Evolutionary conservation across 768 basidiomycete genomes (phyloP), one percentile per base, ranked within the genome.

Genomic region (Panaeolus cyanescens): DNA sequence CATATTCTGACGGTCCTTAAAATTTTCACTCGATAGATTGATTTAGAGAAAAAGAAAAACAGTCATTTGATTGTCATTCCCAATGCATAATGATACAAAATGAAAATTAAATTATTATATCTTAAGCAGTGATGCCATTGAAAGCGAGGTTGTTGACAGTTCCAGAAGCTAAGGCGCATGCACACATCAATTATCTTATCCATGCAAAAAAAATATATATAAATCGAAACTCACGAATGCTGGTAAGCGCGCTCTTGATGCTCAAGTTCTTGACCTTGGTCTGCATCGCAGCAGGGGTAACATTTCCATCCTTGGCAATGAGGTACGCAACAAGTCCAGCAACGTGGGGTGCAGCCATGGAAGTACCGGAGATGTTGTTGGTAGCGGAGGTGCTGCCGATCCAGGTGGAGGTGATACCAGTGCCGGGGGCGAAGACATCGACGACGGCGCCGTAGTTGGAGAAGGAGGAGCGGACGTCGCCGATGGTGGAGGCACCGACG

Each of bases 401-500:
- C n/a, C n/a, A n/a, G n/a, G n/a, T n/a, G n/a, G n/a, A n/a, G n/a
- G n/a, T n/a, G n/a, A n/a, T n/a, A n/a, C n/a, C n/a, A 40, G 68
- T 68, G 57, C 77, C 78, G 20, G 78, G 76, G 15, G 76, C 78
- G 55, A 73, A 75, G 62, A 77, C 57, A 59, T 77, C 74, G 36
- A 77, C 72, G 50, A 67, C 62, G 15, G 70, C 31, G n/a, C 78
- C 78, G 34, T 60, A 75, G 67, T 78, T 78, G 30, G 77, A 78
- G 70, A 71, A 73, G 32, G 63, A 66, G n/a, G n/a, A n/a, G n/a
- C n/a, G n/a, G n/a, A n/a, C n/a, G n/a, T n/a, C n/a, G n/a, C n/a
- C n/a, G n/a, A n/a, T n/a, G n/a, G n/a, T n/a, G n/a, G n/a, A n/a
- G n/a, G n/a, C n/a, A n/a, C n/a, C n/a, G n/a, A n/a, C n/a, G n/a